Evolutionary conservation across 1,284 basidiomycete species (phyloP).

Genomic region (Fomitopsis palustris): DNA sequence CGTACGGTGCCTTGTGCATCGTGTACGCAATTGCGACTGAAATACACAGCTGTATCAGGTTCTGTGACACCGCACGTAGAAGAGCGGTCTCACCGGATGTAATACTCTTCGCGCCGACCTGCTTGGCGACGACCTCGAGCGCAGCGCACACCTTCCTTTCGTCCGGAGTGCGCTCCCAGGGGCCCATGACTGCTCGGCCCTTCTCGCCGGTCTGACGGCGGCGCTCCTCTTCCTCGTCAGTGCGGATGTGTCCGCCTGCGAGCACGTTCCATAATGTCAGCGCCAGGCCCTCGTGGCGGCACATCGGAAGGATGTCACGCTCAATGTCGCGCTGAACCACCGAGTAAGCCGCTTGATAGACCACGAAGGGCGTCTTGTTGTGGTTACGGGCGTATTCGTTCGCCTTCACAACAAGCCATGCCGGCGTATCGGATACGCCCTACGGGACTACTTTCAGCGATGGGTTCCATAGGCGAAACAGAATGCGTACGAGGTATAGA

Average conservation of each 20-base stretch:
- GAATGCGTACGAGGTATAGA: constrained; percentile 35
- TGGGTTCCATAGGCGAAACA: background rate
- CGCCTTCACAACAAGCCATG: constrained; percentile 48
- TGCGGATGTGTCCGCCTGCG: constrained; percentile 41
- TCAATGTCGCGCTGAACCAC: constrained; percentile 43
- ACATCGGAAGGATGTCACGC: constrained; percentile 52
- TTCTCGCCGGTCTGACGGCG: constrained; percentile 39
- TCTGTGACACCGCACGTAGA: background rate
- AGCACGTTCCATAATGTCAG: constrained; percentile 50
- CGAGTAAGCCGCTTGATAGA: constrained; percentile 51
- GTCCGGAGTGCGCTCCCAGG: constrained; percentile 38
- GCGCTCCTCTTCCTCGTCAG: constrained; percentile 22
- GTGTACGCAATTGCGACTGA: constrained; percentile 42
- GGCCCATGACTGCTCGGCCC: no score
- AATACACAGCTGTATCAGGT: no score
- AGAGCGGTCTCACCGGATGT: constrained; percentile 10
- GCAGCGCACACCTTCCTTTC: constrained; percentile 36
- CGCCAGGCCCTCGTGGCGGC: constrained; percentile 39
- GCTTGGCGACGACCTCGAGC: constrained; percentile 40
- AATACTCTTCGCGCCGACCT: constrained; percentile 37
- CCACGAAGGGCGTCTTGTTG: constrained; percentile 43
- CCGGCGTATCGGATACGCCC: constrained; percentile 41
- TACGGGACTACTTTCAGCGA: background rate
- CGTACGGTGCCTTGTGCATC: constrained; percentile 6
- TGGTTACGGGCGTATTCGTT: constrained; percentile 49